These are phyloP conservation scores for Cytospora piceicola DNA, from an alignment of 2,329 filamentous ascomycete species.

Conservation along the genomic window DNA sequence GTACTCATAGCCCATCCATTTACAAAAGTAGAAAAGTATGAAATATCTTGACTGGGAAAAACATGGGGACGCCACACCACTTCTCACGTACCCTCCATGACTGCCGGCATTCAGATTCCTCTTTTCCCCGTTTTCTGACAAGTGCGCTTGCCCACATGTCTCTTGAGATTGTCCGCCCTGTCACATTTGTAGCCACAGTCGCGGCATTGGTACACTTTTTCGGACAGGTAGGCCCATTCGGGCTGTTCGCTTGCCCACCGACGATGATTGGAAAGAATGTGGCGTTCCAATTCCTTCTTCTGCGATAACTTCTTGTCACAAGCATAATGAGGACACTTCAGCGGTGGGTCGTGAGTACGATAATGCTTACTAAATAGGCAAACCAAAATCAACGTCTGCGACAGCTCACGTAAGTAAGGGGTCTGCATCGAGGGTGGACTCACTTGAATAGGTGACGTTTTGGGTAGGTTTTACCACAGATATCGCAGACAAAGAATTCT, in stretches of 20 bases:
- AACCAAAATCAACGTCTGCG: not conserved
- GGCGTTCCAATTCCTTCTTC: slow-evolving; percentile 18
- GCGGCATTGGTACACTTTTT: not conserved
- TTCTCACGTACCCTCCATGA: not conserved
- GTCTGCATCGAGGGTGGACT: not conserved
- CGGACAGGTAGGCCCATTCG: slow-evolving; percentile 5
- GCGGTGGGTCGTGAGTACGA: not conserved
- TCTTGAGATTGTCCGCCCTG: slow-evolving; percentile 9
- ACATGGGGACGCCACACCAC: not conserved
- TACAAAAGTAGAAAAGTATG: too few species aligned
- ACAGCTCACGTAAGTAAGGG: not conserved
- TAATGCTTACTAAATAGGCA: not conserved
- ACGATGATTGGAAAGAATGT: slow-evolving; percentile 9
- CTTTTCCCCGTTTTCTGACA: not conserved
- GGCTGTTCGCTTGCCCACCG: slow-evolving; percentile 2
- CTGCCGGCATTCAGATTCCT: not conserved
- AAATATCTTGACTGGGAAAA: not conserved
- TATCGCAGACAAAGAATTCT: not conserved
- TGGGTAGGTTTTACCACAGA: not conserved
- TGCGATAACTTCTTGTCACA: not conserved
- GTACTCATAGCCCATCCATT: slow-evolving; percentile 1
- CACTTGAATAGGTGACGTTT: not conserved
- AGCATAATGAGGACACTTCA: not conserved
- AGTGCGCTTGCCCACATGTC: not conserved
- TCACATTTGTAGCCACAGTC: not conserved